Base-by-base conservation (phyloP, 345 rosid genomes). In the Draba incana region DNA sequence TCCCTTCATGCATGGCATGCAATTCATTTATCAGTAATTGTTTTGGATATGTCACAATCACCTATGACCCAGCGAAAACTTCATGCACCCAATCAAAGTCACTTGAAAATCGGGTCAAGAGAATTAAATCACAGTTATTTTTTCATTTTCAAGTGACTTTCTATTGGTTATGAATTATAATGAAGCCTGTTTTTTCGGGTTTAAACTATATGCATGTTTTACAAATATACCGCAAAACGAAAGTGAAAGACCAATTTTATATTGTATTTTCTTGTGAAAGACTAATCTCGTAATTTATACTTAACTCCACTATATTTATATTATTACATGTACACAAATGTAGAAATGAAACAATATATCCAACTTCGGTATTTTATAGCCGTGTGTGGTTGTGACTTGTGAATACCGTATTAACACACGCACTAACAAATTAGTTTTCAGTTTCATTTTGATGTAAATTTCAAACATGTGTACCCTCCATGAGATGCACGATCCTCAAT, bases 1-100 rank as follows among this genome's bases (percentile, higher is more conserved):
- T 56, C 92, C 96, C 96, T 89, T 72, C 73, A 54, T 55, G 54
- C 56, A 70, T 66, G 53, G 2, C 67, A 33, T 49, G 50, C 51
- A 47, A 51, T 35, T 23, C 72, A 62, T 62, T 62, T 25, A 56
- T 64, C 47, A 28, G 13, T 1, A 1, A 15, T 5, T 7, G 16
- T 3, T 24, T 5, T 56, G 11, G 4, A 27, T 2, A 15, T 15
- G 30, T 5, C 37, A 3, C 38, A n/a, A 30, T 53, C 16, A 11
- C 23, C 39, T 28, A 4, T 3, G 23, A n/a, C 8, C 1, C 13
- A 13, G 25, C 10, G 62, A 30, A 3, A 30, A 47, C 10, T 13
- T 57, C 72, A 68, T 35, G 49, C 64, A 68, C 48, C 64, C 72
- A 46, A 57, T 68, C 64, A 35, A 59, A 68, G 38, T 31, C 44